Evolutionary conservation across 139 green algal species (phyloP).

Genomic region (Asterochloris erici): DNA sequence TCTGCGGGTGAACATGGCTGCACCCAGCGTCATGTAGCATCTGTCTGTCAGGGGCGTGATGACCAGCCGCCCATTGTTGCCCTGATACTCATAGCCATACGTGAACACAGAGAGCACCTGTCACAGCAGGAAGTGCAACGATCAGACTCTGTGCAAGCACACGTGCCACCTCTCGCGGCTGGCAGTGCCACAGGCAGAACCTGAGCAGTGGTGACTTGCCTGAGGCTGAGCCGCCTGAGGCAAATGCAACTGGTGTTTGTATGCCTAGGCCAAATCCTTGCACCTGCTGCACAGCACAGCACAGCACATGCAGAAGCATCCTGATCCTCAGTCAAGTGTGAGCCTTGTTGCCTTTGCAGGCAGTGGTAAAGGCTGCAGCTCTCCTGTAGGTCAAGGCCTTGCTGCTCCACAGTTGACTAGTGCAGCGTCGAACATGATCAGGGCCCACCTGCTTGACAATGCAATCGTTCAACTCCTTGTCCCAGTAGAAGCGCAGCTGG

Average conservation of each 20-base stretch:
- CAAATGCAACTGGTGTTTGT: too few species aligned
- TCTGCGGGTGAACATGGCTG: conserved; percentile 82
- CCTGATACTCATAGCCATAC: conserved; percentile 35
- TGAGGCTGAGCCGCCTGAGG: too few species aligned
- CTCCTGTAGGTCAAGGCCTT: neutral
- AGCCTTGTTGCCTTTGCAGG: too few species aligned
- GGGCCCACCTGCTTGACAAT: conserved; percentile 48
- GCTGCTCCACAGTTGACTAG: neutral
- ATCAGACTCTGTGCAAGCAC: too few species aligned
- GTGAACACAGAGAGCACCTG: conserved; percentile 21
- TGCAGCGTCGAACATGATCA: too few species aligned
- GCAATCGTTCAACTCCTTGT: conserved; percentile 50
- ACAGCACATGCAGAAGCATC: too few species aligned
- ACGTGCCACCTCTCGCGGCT: too few species aligned
- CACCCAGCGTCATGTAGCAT: conserved; percentile 95
- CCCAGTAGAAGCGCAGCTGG: conserved; percentile 89
- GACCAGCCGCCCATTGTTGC: conserved; percentile 96
- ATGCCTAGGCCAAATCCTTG: too few species aligned
- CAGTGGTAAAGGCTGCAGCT: neutral
- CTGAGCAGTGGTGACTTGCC: too few species aligned
- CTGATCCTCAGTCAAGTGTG: too few species aligned
- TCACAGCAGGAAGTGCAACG: neutral
- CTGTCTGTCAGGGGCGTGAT: conserved; percentile 94
- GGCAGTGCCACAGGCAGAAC: too few species aligned
- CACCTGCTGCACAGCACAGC: too few species aligned